A percentile compares a stretch with the other conserved stretches of the same genome.
phyloP scores from a whole-genome alignment of 768 basidiomycete species.

The Mycena amicta region DNA sequence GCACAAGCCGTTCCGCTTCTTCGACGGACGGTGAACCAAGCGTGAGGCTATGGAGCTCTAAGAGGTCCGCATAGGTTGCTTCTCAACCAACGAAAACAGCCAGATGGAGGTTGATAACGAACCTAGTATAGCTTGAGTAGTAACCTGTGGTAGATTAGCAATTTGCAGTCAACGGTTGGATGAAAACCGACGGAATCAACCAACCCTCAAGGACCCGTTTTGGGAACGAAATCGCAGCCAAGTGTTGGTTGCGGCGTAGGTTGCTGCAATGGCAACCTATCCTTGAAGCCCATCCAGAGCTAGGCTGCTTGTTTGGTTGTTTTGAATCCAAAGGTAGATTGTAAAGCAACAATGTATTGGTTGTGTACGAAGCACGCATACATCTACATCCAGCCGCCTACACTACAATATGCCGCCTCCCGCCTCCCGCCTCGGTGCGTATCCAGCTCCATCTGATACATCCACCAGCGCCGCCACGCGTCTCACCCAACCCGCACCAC shows the following conservation, averaged over 20 bases:
- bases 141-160: neutral
- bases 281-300: neutral
- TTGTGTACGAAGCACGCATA: too few relatives aligned
- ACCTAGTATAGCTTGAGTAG: neutral
- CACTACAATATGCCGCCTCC: neutral
- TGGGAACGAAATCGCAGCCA: neutral
- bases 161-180: neutral
- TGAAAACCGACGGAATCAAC: neutral
- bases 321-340: neutral
- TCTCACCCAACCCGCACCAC: too few relatives aligned
- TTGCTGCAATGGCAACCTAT: neutral
- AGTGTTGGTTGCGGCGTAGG: neutral
- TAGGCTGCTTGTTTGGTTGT: neutral
- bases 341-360: neutral
- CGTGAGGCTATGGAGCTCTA: conserved; percentile 29
- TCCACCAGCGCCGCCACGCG: neutral
- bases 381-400: neutral
- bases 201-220: neutral
- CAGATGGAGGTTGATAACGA: neutral
- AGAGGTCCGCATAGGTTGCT: neutral
- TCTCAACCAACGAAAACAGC: neutral
- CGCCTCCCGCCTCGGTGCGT: neutral
- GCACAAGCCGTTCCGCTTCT: neutral
- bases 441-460: neutral
- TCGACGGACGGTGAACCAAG: neutral